phyloP scores from a whole-genome alignment of 371 early-diverging fungal species.

The Blakeslea trispora region DNA sequence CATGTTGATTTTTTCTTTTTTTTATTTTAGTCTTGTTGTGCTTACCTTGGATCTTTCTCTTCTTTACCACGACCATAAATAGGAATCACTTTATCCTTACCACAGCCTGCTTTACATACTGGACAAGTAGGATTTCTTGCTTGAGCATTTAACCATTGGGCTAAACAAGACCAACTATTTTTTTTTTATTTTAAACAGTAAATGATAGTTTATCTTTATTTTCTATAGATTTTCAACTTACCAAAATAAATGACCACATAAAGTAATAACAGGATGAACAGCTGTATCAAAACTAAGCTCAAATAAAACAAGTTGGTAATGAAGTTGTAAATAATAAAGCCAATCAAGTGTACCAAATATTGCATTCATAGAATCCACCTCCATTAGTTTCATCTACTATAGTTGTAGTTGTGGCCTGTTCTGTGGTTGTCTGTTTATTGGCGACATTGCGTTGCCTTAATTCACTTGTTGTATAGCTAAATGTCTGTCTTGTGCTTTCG shows the following conservation, averaged over 20 bases:
- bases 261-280: slow-evolving; percentile 35
- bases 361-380: slow-evolving; percentile 37
- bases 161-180: slow-evolving; percentile 77
- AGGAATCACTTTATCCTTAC: slow-evolving; percentile 77
- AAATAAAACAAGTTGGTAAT: too few species aligned
- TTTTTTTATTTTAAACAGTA: too few species aligned
- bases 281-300: slow-evolving; percentile 38
- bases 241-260: slow-evolving; percentile 45
- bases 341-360: too few species aligned
- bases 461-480: slow-evolving; percentile 13
- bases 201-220: too few species aligned
- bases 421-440: slow-evolving; percentile 7
- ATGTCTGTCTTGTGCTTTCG: slow-evolving; percentile 14
- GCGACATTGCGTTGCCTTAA: slow-evolving; percentile 16
- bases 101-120: slow-evolving; percentile 80
- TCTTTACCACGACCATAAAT: slow-evolving; percentile 79
- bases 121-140: slow-evolving; percentile 71
- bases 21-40: too few species aligned
- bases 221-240: too few species aligned
- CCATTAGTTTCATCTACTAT: slow-evolving; percentile 13
- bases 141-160: slow-evolving; percentile 72
- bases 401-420: background rate
- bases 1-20: too few species aligned
- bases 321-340: too few species aligned
- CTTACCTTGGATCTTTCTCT: slow-evolving; percentile 69